Evolutionary conservation across 2,329 filamentous ascomycete species (phyloP).

Genomic region (Rachicladosporium sp.): DNA sequence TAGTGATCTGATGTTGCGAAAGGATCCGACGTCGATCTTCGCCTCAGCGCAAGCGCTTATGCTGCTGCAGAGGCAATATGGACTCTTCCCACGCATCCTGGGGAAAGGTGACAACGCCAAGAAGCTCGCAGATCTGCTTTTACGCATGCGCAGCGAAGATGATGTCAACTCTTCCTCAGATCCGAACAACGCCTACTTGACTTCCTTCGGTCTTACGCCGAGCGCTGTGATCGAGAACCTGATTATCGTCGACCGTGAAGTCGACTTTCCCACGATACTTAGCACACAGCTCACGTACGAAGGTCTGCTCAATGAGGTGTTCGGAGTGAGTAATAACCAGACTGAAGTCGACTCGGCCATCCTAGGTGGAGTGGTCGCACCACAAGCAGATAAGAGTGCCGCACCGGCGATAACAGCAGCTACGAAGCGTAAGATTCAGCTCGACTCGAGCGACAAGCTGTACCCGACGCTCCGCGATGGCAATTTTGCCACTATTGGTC

Average conservation of each 20-base stretch:
- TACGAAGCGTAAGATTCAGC: slow-evolving; percentile 69
- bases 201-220: slow-evolving; percentile 58
- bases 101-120: slow-evolving; percentile 94
- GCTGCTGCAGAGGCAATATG: slow-evolving; percentile 82
- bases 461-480: slow-evolving; percentile 79
- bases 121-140: slow-evolving; percentile 70
- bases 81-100: slow-evolving; percentile 84
- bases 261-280: slow-evolving; percentile 83
- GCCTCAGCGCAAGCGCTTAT: slow-evolving; percentile 84
- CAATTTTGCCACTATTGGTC: slow-evolving; percentile 91
- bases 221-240: slow-evolving; percentile 81
- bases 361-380: slow-evolving; percentile 57
- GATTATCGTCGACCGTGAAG: slow-evolving; percentile 89
- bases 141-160: slow-evolving; percentile 88
- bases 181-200: slow-evolving; percentile 32
- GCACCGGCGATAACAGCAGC: slow-evolving; percentile 41
- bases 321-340: slow-evolving; percentile 84
- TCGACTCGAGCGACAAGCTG: slow-evolving; percentile 80
- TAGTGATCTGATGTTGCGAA: slow-evolving; percentile 73
- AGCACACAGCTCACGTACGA: slow-evolving; percentile 96
- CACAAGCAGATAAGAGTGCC: slow-evolving; percentile 23
- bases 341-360: slow-evolving; percentile 85
- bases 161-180: slow-evolving; percentile 38
- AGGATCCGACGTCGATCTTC: slow-evolving; percentile 84
- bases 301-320: slow-evolving; percentile 85